Conservation (phyloP, 2,329 filamentous ascomycete species). For the Ophiostoma quercus region DNA sequence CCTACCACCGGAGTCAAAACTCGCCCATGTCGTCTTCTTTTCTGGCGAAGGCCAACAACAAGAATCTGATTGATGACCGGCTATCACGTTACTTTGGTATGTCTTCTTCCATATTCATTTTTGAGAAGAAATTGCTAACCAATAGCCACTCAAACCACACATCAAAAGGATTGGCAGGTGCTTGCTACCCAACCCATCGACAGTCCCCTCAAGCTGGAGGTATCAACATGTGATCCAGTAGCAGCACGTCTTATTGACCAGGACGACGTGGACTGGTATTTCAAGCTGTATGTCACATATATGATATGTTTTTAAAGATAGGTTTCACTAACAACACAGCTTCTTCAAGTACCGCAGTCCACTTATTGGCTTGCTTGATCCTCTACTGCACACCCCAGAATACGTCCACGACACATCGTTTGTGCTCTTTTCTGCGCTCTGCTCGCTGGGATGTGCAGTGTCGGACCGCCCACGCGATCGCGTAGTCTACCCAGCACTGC, state of each 20-base stretch:
- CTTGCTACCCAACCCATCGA: slow-evolving; percentile 27
- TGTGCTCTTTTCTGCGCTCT: slow-evolving; percentile 30
- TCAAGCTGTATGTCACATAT: slow-evolving; percentile 21
- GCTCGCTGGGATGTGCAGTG: slow-evolving; percentile 30
- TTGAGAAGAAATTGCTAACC: background rate
- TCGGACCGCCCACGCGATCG: slow-evolving; percentile 30
- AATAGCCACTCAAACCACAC: slow-evolving; percentile 24
- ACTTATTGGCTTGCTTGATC: slow-evolving; percentile 29
- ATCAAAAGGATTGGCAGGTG: slow-evolving; percentile 30
- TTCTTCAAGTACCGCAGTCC: slow-evolving; percentile 30
- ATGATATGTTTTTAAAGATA: background rate
- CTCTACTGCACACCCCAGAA: slow-evolving; percentile 29
- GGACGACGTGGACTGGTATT: slow-evolving; percentile 27
- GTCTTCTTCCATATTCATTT: background rate
- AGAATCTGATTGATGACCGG: slow-evolving; percentile 25
- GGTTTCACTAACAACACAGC: slow-evolving; percentile 16
- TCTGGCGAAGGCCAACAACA: slow-evolving; percentile 13
- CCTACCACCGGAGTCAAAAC: slow-evolving; percentile 23
- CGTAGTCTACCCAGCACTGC: slow-evolving; percentile 28
- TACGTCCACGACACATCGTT: slow-evolving; percentile 30
- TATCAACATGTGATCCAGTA: slow-evolving; percentile 28
- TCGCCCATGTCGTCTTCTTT: slow-evolving; percentile 21
- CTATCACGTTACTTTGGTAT: slow-evolving; percentile 27
- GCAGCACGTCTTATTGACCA: slow-evolving; percentile 29
- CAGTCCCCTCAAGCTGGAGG: slow-evolving; percentile 29